Conservation (phyloP, 441 rosid genomes). For the Euphorbia schlechtendalii region DNA sequence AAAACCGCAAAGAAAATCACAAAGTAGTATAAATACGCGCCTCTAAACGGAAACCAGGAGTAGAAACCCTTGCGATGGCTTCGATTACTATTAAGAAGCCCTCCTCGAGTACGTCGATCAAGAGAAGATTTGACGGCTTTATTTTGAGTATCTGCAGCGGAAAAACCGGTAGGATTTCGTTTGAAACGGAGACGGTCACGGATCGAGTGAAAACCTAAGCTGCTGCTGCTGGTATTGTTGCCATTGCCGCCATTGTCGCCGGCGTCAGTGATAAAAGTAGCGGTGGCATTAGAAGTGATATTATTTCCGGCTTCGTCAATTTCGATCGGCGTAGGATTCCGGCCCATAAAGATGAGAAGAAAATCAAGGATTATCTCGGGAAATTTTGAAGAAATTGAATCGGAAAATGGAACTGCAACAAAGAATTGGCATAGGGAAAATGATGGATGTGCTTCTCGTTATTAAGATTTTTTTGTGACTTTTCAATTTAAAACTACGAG, state of each 20-base stretch:
- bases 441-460: neutral
- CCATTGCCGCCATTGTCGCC: conserved; percentile 18
- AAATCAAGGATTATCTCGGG: conserved; percentile 5
- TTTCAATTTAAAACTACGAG: neutral
- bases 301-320: conserved; percentile 38
- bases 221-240: conserved; percentile 20
- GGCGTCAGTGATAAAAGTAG: conserved; percentile 15
- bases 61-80: conserved; percentile 4
- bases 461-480: neutral
- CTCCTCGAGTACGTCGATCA: conserved; percentile 39
- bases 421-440: neutral
- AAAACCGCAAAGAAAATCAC: conserved; percentile 55
- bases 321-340: conserved; percentile 33
- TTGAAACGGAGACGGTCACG: conserved; percentile 66
- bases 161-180: conserved; percentile 35
- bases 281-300: conserved; percentile 3
- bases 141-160: conserved; percentile 1
- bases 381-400: neutral
- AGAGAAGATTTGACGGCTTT: conserved; percentile 17
- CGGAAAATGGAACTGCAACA: neutral
- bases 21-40: conserved; percentile 55
- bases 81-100: neutral
- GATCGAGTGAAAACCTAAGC: conserved; percentile 40
- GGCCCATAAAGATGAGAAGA: conserved; percentile 30
- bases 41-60: conserved; percentile 45